A percentile compares a stretch with the other conserved stretches of the same genome.
phyloP scores from a whole-genome alignment of 768 basidiomycete species.

The Russula olivacea region DNA sequence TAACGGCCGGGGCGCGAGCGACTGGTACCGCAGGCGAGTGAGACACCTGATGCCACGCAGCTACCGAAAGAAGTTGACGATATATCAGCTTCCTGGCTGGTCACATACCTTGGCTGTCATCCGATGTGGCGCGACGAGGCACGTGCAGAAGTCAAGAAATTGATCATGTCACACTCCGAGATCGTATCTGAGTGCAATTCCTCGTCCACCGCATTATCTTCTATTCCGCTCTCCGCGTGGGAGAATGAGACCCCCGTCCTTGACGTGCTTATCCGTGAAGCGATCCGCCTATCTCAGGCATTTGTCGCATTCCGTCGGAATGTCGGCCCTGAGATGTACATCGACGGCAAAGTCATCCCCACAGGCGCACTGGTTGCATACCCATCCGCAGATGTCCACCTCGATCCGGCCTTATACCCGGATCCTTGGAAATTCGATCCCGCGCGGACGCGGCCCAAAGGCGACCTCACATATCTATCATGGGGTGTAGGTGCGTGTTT shows the following conservation, averaged over 20 bases:
- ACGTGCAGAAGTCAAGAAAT: constrained; percentile 50
- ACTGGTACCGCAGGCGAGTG: constrained; percentile 62
- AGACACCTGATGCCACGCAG: background rate
- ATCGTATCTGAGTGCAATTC: background rate
- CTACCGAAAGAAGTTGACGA: constrained; percentile 13
- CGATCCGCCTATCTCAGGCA: constrained; percentile 71
- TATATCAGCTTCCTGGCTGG: constrained; percentile 58
- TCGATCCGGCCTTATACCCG: constrained; percentile 63
- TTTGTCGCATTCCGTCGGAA: constrained; percentile 78
- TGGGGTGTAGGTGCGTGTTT: constrained; percentile 68
- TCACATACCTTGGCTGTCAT: constrained; percentile 65
- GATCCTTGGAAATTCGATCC: constrained; percentile 79
- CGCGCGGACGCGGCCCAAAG: constrained; percentile 37
- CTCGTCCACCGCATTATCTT: too few relatives aligned
- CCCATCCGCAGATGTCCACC: constrained; percentile 75
- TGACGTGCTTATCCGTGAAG: constrained; percentile 69
- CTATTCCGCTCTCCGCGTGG: too few relatives aligned
- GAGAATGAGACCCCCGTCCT: constrained; percentile 53
- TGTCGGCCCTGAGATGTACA: constrained; percentile 41
- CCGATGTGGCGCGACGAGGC: constrained; percentile 59
- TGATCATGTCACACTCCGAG: constrained; percentile 34
- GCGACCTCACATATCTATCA: constrained; percentile 59
- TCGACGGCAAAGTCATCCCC: constrained; percentile 63
- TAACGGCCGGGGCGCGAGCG: constrained; percentile 73
- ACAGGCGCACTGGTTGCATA: constrained; percentile 72